Evolutionary conservation across 768 basidiomycete species (phyloP).

Genomic region (Astraeus odoratus): DNA sequence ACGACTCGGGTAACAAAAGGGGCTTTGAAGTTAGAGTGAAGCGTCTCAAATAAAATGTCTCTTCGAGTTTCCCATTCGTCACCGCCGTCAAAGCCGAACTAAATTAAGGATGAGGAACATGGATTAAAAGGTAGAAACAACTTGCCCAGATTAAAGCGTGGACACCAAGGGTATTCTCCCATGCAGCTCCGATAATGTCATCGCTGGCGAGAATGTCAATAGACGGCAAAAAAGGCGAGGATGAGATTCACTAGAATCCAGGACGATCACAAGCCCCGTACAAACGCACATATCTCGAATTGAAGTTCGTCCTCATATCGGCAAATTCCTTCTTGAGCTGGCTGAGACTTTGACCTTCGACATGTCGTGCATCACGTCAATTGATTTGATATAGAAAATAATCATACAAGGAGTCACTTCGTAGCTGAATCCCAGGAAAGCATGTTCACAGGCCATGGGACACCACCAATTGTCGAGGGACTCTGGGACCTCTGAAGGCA

Average conservation of each 20-base stretch:
- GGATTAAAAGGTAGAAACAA: neutral
- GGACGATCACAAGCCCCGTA: constrained; percentile 35
- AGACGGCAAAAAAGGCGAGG: constrained; percentile 5
- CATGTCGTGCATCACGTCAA: constrained; percentile 1
- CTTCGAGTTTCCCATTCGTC: constrained; percentile 49
- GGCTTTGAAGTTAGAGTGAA: constrained; percentile 55
- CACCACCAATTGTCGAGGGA: constrained; percentile 60
- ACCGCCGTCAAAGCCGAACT: constrained; percentile 33
- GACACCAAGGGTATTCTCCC: constrained; percentile 60
- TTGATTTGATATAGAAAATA: neutral
- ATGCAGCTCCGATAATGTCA: constrained; percentile 61
- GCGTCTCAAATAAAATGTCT: constrained; percentile 41
- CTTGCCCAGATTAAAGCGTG: constrained; percentile 70
- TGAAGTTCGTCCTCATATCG: constrained; percentile 52
- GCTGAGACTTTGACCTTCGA: constrained; percentile 48
- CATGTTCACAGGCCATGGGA: constrained; percentile 54
- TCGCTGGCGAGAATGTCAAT: constrained; percentile 32
- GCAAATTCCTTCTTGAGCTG: constrained; percentile 50
- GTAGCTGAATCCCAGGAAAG: constrained; percentile 73
- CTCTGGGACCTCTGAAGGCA: constrained; percentile 44
- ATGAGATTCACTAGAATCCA: constrained; percentile 32
- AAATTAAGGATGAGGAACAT: neutral
- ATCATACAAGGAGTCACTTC: constrained; percentile 57
- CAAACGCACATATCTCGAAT: constrained; percentile 57
- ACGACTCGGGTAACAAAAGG: constrained; percentile 58